A percentile compares a stretch with the other conserved stretches of the same genome.
These are phyloP conservation scores for Biancaea sappan DNA, from an alignment of 306 rosid genomes.

Conservation along the genomic window DNA sequence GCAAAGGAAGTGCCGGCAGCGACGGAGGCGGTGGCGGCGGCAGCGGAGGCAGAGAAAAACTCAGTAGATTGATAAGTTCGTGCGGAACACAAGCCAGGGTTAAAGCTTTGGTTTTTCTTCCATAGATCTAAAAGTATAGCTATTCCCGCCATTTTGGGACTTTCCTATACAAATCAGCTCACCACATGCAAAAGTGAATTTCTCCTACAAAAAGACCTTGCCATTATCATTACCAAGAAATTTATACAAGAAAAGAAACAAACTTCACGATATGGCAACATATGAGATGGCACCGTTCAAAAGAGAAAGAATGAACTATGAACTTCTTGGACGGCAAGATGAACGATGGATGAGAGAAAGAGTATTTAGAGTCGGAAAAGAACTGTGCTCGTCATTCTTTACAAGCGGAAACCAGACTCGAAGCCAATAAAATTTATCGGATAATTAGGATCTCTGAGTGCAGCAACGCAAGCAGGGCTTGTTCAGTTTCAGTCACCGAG, in stretches of 20 bases:
- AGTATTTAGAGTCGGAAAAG: too few species aligned
- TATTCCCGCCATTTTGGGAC: constrained; percentile 73
- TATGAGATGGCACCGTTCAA: too few species aligned
- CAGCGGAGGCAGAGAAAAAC: constrained; percentile 60
- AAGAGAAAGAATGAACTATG: too few species aligned
- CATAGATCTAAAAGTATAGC: constrained; percentile 72
- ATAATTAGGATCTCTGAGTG: too few species aligned
- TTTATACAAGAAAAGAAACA: background rate
- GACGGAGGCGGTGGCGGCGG: constrained; percentile 57
- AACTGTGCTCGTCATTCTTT: too few species aligned
- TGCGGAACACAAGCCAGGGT: constrained; percentile 32
- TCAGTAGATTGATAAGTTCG: constrained; percentile 59
- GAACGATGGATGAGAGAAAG: too few species aligned
- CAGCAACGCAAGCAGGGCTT: too few species aligned
- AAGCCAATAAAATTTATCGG: too few species aligned
- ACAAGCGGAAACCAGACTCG: too few species aligned
- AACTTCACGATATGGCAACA: background rate
- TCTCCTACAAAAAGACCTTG: background rate
- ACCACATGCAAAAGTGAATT: background rate
- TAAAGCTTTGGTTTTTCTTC: constrained; percentile 56
- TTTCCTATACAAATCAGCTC: constrained; percentile 16
- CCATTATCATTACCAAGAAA: background rate
- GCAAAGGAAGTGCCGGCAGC: constrained; percentile 60
- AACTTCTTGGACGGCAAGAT: too few species aligned
- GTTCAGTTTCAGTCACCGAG: too few species aligned